Percentiles rank a stretch among this genome's conserved stretches.
Evolutionary conservation across 2,329 filamentous ascomycete genomes (phyloP).

Genomic region (Xylariaceae sp.): DNA sequence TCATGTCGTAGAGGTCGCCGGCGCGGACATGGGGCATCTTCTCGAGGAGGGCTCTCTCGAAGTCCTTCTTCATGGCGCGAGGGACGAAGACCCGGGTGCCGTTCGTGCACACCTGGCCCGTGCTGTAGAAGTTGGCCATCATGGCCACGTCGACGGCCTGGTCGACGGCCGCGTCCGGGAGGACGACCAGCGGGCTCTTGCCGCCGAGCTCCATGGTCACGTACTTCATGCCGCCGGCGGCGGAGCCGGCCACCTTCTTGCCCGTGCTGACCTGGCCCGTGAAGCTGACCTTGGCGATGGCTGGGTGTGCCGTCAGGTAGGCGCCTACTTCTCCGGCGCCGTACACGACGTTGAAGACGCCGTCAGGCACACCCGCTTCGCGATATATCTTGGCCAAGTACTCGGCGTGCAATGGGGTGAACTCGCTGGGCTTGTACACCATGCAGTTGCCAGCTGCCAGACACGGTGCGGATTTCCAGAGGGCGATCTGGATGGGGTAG

Average conservation of each 20-base stretch:
- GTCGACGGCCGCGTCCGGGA: constrained; percentile 73
- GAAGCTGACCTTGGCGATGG: constrained; percentile 81
- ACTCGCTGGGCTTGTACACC: constrained; percentile 87
- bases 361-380: constrained; percentile 72
- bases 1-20: constrained; percentile 64
- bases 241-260: constrained; percentile 70
- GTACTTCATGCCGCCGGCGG: constrained; percentile 77
- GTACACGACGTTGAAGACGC: constrained; percentile 84
- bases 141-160: constrained; percentile 84
- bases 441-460: constrained; percentile 83
- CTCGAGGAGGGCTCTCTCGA: constrained; percentile 63
- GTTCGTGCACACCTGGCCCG: constrained; percentile 89
- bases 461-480: constrained; percentile 85
- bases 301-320: constrained; percentile 65
- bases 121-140: constrained; percentile 91
- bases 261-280: constrained; percentile 83
- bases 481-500: constrained; percentile 83
- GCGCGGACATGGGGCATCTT: constrained; percentile 67
- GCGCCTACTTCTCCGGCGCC: constrained; percentile 73
- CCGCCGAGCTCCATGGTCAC: constrained; percentile 90
- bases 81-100: constrained; percentile 85
- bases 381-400: constrained; percentile 69
- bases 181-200: constrained; percentile 74
- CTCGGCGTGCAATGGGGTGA: constrained; percentile 76
- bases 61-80: constrained; percentile 54